Evolutionary conservation across 139 green algal genomes (phyloP).

Genomic region (Picochlorum sp.): DNA sequence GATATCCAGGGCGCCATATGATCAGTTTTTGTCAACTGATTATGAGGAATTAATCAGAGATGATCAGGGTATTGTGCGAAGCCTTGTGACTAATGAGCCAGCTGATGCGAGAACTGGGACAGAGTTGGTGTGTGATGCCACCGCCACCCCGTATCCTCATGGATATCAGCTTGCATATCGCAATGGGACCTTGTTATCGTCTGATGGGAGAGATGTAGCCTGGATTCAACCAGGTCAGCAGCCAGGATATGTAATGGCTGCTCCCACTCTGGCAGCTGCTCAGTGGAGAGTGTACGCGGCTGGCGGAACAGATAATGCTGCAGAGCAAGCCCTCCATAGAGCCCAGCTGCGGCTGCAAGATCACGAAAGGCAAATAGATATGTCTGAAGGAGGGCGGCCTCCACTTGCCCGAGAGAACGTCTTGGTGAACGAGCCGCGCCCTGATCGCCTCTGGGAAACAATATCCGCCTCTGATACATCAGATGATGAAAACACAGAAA

Average conservation of each 20-base stretch:
- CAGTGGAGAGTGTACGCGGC: slow-evolving; percentile 33
- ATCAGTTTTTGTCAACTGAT: slow-evolving; percentile 68
- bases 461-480: slow-evolving; percentile 5
- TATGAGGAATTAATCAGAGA: slow-evolving; percentile 42
- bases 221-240: slow-evolving; percentile 16
- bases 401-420: slow-evolving; percentile 2
- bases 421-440: background rate
- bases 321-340: slow-evolving; percentile 18
- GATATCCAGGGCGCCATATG: slow-evolving; percentile 46
- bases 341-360: slow-evolving; percentile 21
- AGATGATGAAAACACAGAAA: slow-evolving; percentile 13
- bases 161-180: slow-evolving; percentile 36
- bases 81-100: slow-evolving; percentile 29
- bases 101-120: slow-evolving; percentile 29
- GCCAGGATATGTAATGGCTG: slow-evolving; percentile 26
- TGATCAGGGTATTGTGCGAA: slow-evolving; percentile 29
- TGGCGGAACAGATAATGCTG: slow-evolving; percentile 16
- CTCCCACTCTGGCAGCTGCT: slow-evolving; percentile 46
- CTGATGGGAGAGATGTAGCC: slow-evolving; percentile 1
- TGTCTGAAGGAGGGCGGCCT: background rate
- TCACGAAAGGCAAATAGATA: slow-evolving; percentile 14
- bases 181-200: slow-evolving; percentile 9
- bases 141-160: slow-evolving; percentile 36
- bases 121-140: slow-evolving; percentile 44
- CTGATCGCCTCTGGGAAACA: slow-evolving; percentile 1